Conservation (phyloP, 192 early-diverging fungal genomes). For the Coemansia sp. region DNA sequence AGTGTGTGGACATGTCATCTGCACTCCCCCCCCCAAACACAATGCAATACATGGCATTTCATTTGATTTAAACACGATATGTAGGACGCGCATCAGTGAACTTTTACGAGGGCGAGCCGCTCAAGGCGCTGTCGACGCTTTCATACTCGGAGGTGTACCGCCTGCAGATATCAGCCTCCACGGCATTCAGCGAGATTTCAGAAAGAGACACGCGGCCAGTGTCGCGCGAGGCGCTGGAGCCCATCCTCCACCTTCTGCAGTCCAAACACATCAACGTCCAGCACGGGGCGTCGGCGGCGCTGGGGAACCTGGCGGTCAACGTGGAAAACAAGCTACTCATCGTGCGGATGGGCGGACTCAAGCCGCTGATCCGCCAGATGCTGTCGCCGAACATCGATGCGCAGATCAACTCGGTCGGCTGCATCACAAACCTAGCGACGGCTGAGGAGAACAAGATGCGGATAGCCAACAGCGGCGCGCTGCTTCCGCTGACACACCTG, state of each 20-base stretch:
- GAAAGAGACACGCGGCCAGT: slow-evolving; percentile 80
- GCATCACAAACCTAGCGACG: slow-evolving; percentile 90
- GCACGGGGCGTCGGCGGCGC: slow-evolving; percentile 77
- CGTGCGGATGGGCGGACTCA: slow-evolving; percentile 78
- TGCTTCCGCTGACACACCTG: slow-evolving; percentile 69
- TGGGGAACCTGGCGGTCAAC: slow-evolving; percentile 78
- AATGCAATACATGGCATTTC: too few relatives aligned
- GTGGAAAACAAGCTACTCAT: slow-evolving; percentile 84
- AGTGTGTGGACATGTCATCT: too few relatives aligned
- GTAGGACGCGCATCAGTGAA: slow-evolving; percentile 74
- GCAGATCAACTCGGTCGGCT: slow-evolving; percentile 92
- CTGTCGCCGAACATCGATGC: slow-evolving; percentile 81
- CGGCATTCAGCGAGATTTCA: slow-evolving; percentile 88
- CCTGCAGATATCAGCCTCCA: slow-evolving; percentile 79
- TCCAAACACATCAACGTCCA: slow-evolving; percentile 83
- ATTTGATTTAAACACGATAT: not conserved
- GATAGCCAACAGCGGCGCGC: slow-evolving; percentile 81
- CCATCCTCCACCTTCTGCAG: slow-evolving; percentile 77
- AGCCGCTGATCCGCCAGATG: slow-evolving; percentile 85
- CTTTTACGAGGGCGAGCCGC: slow-evolving; percentile 80
- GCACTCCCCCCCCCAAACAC: not conserved
- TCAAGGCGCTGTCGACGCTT: slow-evolving; percentile 77
- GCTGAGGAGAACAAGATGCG: slow-evolving; percentile 84
- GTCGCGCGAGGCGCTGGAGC: slow-evolving; percentile 72
- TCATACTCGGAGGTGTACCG: slow-evolving; percentile 83